Conservation (phyloP, 2,329 filamentous ascomycete species). For the Cryphonectria naterciae region DNA sequence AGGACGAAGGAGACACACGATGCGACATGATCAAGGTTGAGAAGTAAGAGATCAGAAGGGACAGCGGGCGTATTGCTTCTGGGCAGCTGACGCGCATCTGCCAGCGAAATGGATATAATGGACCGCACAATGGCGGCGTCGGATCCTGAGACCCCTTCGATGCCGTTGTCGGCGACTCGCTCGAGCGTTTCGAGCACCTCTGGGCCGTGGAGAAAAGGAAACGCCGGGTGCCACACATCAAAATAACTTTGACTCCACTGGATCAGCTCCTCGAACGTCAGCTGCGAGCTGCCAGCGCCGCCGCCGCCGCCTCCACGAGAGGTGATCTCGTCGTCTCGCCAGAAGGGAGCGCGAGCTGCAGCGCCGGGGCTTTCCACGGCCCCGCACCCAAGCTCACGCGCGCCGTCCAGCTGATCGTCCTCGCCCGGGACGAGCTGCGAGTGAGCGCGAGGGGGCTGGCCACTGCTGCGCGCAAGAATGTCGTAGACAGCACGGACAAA, state of each 20-base stretch:
- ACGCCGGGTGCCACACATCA: slow-evolving; percentile 60
- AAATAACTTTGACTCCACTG: slow-evolving; percentile 58
- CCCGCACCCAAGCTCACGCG: slow-evolving; percentile 9
- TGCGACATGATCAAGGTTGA: slow-evolving; percentile 52
- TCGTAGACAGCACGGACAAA: slow-evolving; percentile 60
- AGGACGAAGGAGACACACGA: slow-evolving; percentile 52
- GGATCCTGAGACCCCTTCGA: slow-evolving; percentile 38
- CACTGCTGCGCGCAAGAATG: slow-evolving; percentile 42
- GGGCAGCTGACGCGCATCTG: slow-evolving; percentile 54
- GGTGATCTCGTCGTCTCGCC: slow-evolving; percentile 43
- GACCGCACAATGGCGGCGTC: slow-evolving; percentile 36
- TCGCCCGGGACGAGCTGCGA: slow-evolving; percentile 57
- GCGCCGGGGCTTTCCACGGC: slow-evolving; percentile 30
- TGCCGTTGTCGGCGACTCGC: slow-evolving; percentile 41
- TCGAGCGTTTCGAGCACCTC: slow-evolving; percentile 53
- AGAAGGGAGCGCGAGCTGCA: slow-evolving; percentile 37
- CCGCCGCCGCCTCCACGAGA: slow-evolving; percentile 17
- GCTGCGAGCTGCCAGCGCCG: slow-evolving; percentile 11
- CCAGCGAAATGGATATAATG: slow-evolving; percentile 57
- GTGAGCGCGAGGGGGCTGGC: slow-evolving; percentile 31
- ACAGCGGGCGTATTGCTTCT: slow-evolving; percentile 45
- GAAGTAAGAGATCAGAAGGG: slow-evolving; percentile 50
- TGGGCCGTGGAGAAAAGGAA: slow-evolving; percentile 60
- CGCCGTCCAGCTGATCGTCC: slow-evolving; percentile 52
- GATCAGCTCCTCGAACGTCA: slow-evolving; percentile 53